phyloP scores from a whole-genome alignment of 805 yeast genomes.

The Ogataea siamensis region DNA sequence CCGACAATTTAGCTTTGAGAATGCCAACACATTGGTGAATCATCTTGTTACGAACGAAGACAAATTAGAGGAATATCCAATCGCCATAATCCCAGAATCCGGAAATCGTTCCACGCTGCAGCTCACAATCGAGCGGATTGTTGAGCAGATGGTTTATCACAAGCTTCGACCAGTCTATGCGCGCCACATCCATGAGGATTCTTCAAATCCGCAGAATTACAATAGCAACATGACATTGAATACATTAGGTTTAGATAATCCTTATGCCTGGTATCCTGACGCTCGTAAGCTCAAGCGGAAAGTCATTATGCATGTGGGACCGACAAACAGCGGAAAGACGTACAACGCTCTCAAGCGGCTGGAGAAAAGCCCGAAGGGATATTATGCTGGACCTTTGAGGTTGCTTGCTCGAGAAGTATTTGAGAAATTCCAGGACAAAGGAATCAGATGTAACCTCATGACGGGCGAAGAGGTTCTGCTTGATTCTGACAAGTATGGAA shows the following conservation, averaged over 20 bases:
- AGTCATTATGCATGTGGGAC: constrained; percentile 92
- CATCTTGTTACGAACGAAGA: constrained; percentile 14
- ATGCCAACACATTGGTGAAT: constrained; percentile 11
- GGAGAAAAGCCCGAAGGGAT: constrained; percentile 67
- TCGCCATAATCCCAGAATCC: constrained; percentile 7
- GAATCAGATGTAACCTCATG: constrained; percentile 71
- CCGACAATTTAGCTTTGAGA: constrained; percentile 11
- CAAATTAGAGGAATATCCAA: constrained; percentile 12
- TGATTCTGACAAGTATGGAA: constrained; percentile 66
- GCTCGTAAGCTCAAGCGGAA: constrained; percentile 79
- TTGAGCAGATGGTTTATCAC: constrained; percentile 31
- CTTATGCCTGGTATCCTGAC: constrained; percentile 79
- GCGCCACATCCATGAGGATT: constrained; percentile 29
- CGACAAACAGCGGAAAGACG: constrained; percentile 96
- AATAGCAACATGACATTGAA: constrained; percentile 35
- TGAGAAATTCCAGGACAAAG: constrained; percentile 69
- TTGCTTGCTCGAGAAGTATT: constrained; percentile 88
- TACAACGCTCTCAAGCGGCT: constrained; percentile 73
- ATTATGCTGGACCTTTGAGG: constrained; percentile 92
- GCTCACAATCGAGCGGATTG: constrained; percentile 21
- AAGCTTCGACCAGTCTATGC: constrained; percentile 31
- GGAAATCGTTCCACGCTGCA: constrained; percentile 11
- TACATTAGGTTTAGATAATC: constrained; percentile 50
- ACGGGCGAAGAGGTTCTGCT: constrained; percentile 95
- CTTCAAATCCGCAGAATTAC: constrained; percentile 33